Evolutionary conservation across 768 basidiomycete species (phyloP), one percentile per base, ranked within the genome.

Genomic region (Suillus cothurnatus): DNA sequence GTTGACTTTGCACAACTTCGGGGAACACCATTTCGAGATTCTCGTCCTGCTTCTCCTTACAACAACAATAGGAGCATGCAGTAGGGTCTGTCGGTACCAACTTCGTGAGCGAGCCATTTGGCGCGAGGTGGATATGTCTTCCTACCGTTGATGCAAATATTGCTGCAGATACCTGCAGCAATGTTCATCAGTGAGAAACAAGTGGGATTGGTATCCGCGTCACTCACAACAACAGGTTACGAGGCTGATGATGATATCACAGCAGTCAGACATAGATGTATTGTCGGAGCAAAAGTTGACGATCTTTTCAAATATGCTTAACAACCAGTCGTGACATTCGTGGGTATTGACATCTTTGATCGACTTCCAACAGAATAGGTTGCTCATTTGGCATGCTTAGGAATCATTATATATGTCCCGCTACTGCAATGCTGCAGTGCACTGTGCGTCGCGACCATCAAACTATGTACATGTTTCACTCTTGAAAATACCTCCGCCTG

Each of bases 211-310:
- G 59, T 61, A 55, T 52, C 17, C 8, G 28, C 21, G 14, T 53
- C 32, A 39, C 59, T 38, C 55, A 49, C 36, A 36, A 26, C 72
- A 71, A 57, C 73, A 75, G 9, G 67, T 67, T 4, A 65, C 0
- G 28, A 73, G 62, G 36, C 66, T 67, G 34, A 70, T 65, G 39
- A 73, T 45, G n/a, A 68, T 19, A 26, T 75, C 72, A 26, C 73
- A 75, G 53, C 66, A 71, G 50, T 73, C 73, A 19, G 23, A 39
- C 38, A 59, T 59, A 36, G 26, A 39, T 21, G 38, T 59, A 28
- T 39, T 21, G n/a, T 49, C 23, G 6, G 11, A 39, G 26, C 11
- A 39, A 21, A 28, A 12, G 11, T 28, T 19, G 38, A 12, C 26
- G 26, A 58, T 1, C 5, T 3, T 57, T 26, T n/a, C 36, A 58